Conservation (phyloP, 495 filamentous ascomycete species). For the Daldinia caldariorum region DNA sequence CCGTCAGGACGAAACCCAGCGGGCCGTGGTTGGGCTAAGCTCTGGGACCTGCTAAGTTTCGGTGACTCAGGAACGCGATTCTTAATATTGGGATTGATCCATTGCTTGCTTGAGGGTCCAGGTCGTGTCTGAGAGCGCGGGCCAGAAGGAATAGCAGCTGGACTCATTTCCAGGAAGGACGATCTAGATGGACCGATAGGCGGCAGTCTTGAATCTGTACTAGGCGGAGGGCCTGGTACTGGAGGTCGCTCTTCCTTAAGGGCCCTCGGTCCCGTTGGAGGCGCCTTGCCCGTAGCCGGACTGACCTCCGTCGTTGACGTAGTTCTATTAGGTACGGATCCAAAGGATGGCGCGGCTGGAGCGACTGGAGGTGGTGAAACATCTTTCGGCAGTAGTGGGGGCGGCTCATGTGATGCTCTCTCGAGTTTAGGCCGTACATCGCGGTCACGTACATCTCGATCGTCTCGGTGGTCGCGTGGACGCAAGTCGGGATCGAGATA, state of each 20-base stretch:
- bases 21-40: constrained; percentile 53
- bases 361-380: constrained; percentile 78
- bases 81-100: constrained; percentile 65
- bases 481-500: constrained; percentile 58
- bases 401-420: constrained; percentile 57
- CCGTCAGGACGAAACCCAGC: constrained; percentile 55
- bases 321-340: constrained; percentile 64
- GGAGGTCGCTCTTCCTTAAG: constrained; percentile 57
- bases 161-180: constrained; percentile 61
- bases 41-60: constrained; percentile 55
- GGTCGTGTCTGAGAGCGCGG: constrained; percentile 63
- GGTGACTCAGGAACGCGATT: constrained; percentile 59
- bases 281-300: constrained; percentile 56
- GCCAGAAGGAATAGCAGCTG: constrained; percentile 65
- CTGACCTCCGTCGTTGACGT: constrained; percentile 51
- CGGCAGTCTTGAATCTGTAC: constrained; percentile 48
- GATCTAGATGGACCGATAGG: constrained; percentile 60
- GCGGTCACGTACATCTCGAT: constrained; percentile 65
- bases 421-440: constrained; percentile 58
- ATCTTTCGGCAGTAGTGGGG: constrained; percentile 54
- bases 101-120: constrained; percentile 65
- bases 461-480: constrained; percentile 65
- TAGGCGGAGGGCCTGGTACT: constrained; percentile 47
- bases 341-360: constrained; percentile 85
- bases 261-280: constrained; percentile 63